phyloP scores from a whole-genome alignment of 257 asterid species.

The Solanum habrochaites region DNA sequence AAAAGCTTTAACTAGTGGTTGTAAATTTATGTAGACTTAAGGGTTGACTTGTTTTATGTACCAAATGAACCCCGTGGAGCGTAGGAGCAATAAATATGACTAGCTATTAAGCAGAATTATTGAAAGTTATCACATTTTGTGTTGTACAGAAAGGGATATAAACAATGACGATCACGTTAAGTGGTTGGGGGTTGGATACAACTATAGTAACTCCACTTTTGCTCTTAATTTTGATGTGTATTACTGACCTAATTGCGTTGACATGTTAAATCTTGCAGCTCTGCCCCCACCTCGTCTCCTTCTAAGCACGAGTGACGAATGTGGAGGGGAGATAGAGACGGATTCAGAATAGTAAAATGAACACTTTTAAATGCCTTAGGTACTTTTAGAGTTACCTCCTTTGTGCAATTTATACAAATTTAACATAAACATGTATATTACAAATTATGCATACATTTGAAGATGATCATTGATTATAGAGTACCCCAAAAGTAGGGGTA shows the following conservation, averaged over 20 bases:
- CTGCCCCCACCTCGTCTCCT: not conserved
- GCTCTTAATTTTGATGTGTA: not conserved
- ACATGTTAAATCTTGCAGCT: not conserved
- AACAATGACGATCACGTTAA: not conserved
- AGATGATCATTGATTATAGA: not conserved
- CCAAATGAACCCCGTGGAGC: not conserved
- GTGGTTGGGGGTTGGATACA: conserved; percentile 2
- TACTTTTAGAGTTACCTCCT: not conserved
- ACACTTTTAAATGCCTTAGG: not conserved
- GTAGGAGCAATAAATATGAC: not conserved
- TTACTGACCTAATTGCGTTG: not conserved
- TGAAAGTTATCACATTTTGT: not conserved
- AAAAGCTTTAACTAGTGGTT: not conserved
- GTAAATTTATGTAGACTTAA: not conserved
- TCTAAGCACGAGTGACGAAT: not conserved
- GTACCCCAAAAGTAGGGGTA: not conserved
- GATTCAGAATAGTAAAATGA: not conserved
- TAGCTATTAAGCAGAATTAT: not conserved
- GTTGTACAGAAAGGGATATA: not conserved
- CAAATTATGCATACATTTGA: not conserved
- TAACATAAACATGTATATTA: not conserved
- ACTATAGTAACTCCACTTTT: not conserved
- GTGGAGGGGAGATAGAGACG: not conserved
- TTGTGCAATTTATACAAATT: not conserved
- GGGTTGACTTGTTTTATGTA: not conserved